Conservation (phyloP, 2,329 filamentous ascomycete genomes). For the Mycogone perniciosa region DNA sequence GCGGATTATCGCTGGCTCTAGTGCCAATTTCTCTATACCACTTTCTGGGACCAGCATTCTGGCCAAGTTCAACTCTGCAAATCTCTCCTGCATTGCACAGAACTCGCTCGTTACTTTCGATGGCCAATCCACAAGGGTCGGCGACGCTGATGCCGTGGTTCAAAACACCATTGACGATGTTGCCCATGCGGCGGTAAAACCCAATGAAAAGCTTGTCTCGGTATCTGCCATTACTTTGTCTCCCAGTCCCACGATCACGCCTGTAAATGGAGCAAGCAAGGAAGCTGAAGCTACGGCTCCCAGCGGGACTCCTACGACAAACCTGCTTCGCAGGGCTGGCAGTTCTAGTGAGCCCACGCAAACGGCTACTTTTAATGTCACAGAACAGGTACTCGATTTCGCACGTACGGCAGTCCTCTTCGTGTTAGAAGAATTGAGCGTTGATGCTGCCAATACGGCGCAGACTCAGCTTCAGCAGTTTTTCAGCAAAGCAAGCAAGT, state of each 20-base stretch:
- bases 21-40: conserved; percentile 67
- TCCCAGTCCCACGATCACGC: not conserved
- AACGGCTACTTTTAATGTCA: conserved; percentile 38
- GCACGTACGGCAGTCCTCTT: conserved; percentile 56
- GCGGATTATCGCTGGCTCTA: conserved; percentile 59
- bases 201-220: not conserved
- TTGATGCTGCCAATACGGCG: conserved; percentile 46
- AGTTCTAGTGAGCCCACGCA: conserved; percentile 2
- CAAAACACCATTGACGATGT: conserved; percentile 17
- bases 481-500: conserved; percentile 37
- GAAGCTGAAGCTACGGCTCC: not conserved
- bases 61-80: conserved; percentile 66
- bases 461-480: conserved; percentile 50
- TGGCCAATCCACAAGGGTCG: conserved; percentile 40
- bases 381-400: conserved; percentile 56
- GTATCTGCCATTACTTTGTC: conserved; percentile 1
- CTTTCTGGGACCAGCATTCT: conserved; percentile 65
- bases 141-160: conserved; percentile 23
- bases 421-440: conserved; percentile 49
- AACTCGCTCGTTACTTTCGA: conserved; percentile 86
- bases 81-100: conserved; percentile 74
- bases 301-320: not conserved
- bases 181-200: not conserved
- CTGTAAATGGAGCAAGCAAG: not conserved
- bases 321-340: not conserved